Conservation (phyloP, 1,284 basidiomycete genomes). For the Fistulinella cinereoalba region DNA sequence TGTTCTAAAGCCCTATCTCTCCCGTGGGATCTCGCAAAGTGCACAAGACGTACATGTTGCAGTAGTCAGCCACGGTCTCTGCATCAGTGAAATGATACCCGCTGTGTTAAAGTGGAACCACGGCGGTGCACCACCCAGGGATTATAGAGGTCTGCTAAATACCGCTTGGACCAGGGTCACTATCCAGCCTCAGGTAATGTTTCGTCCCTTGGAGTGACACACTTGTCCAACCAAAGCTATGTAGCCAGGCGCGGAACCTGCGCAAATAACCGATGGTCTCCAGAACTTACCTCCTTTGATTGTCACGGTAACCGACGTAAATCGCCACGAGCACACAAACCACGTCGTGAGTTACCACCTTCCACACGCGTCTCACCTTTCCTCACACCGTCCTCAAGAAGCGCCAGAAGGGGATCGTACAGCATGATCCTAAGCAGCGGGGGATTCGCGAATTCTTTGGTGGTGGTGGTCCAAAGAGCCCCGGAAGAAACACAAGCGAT, state of each 20-base stretch:
- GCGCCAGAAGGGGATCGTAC: constrained; percentile 77
- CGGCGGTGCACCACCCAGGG: constrained; percentile 29
- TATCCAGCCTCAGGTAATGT: constrained; percentile 46
- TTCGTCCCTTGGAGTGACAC: not conserved
- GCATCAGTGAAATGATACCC: constrained; percentile 63
- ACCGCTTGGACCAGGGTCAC: constrained; percentile 68
- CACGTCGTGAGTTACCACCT: constrained; percentile 47
- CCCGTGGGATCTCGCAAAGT: constrained; percentile 38
- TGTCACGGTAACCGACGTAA: constrained; percentile 50
- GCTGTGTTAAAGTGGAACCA: constrained; percentile 46
- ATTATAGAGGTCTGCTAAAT: constrained; percentile 58
- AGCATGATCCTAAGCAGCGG: constrained; percentile 72
- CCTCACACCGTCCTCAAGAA: constrained; percentile 41
- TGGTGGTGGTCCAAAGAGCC: constrained; percentile 37
- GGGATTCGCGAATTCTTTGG: constrained; percentile 77
- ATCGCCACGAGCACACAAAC: constrained; percentile 54
- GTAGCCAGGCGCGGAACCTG: constrained; percentile 31
- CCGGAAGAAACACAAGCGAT: constrained; percentile 33
- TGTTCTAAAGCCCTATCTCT: constrained; percentile 56
- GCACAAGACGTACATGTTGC: constrained; percentile 54
- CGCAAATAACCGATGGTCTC: constrained; percentile 23
- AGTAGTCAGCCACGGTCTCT: constrained; percentile 79
- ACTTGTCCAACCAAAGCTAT: constrained; percentile 1
- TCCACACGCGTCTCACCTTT: not conserved
- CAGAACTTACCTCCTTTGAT: constrained; percentile 35